These are phyloP conservation scores for Plenodomus lindquistii DNA, from an alignment of 2,329 filamentous ascomycete species.

Conservation along the genomic window DNA sequence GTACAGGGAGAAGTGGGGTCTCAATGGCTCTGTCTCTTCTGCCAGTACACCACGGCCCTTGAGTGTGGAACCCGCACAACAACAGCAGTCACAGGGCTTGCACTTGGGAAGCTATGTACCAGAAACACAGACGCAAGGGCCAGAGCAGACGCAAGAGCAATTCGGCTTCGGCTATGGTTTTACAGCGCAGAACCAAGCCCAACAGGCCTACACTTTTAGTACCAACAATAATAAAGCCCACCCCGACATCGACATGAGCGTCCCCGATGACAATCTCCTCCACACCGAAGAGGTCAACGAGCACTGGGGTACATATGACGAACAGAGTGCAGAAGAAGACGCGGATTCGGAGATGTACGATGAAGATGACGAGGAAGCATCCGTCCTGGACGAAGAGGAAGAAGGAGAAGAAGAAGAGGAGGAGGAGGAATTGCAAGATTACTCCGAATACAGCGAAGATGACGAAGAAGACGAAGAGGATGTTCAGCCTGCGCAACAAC, in stretches of 20 bases:
- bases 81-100: neutral
- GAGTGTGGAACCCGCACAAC: conserved; percentile 17
- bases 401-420: conserved; percentile 17
- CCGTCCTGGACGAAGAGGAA: conserved; percentile 26
- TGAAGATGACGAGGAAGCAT: conserved; percentile 17
- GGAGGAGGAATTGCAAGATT: conserved; percentile 1
- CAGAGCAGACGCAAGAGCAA: neutral
- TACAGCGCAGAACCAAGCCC: neutral
- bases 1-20: conserved; percentile 23
- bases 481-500: neutral
- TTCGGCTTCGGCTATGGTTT: neutral
- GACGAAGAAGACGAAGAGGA: neutral
- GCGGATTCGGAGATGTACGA: conserved; percentile 19
- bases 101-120: neutral
- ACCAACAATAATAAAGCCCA: too few relatives aligned
- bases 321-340: conserved; percentile 6
- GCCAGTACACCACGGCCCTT: conserved; percentile 12
- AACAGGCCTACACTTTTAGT: too few relatives aligned
- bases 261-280: conserved; percentile 2
- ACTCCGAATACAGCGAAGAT: neutral
- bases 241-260: too few relatives aligned
- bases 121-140: neutral
- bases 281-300: conserved; percentile 1
- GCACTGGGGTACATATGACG: too few relatives aligned
- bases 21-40: conserved; percentile 16